A percentile compares a stretch with the other conserved stretches of the same genome.
These are phyloP conservation scores for Cercospora janseana DNA, from an alignment of 2,329 filamentous ascomycete genomes.

Conservation along the genomic window DNA sequence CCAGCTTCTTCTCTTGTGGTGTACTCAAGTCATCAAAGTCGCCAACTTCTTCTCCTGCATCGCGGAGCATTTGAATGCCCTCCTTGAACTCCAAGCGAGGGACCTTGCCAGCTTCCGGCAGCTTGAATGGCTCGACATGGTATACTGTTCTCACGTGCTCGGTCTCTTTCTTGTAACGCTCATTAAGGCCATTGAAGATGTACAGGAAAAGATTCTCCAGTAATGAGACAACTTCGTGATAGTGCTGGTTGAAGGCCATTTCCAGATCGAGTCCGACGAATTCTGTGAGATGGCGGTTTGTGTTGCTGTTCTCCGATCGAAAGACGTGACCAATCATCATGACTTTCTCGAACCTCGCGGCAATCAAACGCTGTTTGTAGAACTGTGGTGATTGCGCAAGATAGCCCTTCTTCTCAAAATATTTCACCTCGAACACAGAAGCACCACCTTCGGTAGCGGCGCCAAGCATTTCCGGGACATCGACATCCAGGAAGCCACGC, in stretches of 20 bases:
- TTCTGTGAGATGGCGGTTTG: conserved; percentile 80
- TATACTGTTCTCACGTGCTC: conserved; percentile 71
- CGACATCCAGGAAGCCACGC: conserved; percentile 76
- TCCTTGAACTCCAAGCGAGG: conserved; percentile 75
- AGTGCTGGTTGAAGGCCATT: conserved; percentile 80
- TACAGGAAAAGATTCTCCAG: conserved; percentile 72
- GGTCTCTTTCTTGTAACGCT: conserved; percentile 68
- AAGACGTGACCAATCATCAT: conserved; percentile 80
- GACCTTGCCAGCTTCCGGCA: conserved; percentile 71
- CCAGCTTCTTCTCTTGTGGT: conserved; percentile 83
- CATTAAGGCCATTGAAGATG: conserved; percentile 73
- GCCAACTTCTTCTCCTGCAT: conserved; percentile 70
- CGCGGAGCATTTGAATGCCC: conserved; percentile 72
- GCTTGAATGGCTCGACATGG: conserved; percentile 72
- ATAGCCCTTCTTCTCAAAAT: conserved; percentile 81
- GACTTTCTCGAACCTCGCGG: conserved; percentile 72
- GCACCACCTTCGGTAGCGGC: conserved; percentile 89
- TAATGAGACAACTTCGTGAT: conserved; percentile 70
- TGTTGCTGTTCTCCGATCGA: conserved; percentile 83
- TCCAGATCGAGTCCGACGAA: conserved; percentile 87
- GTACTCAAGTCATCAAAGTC: conserved; percentile 77
- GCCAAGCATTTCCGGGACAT: conserved; percentile 84
- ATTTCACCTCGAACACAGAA: conserved; percentile 86
- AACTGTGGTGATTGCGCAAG: conserved; percentile 80
- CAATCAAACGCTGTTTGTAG: conserved; percentile 85